Evolutionary conservation across 345 rosid species (phyloP), one percentile per base, ranked within the genome.

Genomic region (Brassica cretica): DNA sequence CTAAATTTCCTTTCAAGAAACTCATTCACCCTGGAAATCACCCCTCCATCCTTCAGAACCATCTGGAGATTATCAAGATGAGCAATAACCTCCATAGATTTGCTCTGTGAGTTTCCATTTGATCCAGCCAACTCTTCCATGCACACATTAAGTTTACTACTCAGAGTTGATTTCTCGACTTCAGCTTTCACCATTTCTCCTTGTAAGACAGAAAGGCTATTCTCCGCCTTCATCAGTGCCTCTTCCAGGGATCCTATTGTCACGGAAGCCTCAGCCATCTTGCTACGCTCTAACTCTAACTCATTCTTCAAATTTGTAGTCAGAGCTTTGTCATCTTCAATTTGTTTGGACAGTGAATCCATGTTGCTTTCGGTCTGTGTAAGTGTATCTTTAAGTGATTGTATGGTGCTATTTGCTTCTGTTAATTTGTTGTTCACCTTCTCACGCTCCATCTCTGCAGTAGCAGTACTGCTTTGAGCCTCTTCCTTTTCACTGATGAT

Each of bases 101-200:
- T 88, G 75, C 78, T 88, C 29, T 87, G 85, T 14, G 86, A 68
- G 82, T 78, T 88, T 72, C 89, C 91, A 71, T 70, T 91, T 62
- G 84, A 81, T 84, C 90, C 92, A 69, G 89, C 83, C 83, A 91
- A 81, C 84, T 92, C 97, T 75, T 89, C 93, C 87, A 88, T 85
- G 86, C 93, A 88, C 65, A 89, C 84, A 72, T 83, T 85, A 82
- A 92, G 80, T 84, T 88, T 89, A 73, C 92, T 87, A 76, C 82
- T 84, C 35, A 92, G 88, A 53, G 79, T 71, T 39, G 86, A 88
- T 68, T 87, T 76, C 81, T 94, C 97, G 78, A 80, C 84, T 75
- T 88, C 88, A 41, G 88, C 79, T 66, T 76, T 80, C 80, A 73
- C 84, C 82, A 86, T 88, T 74, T 87, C 97, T 49, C 78, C 85